phyloP scores from a whole-genome alignment of 345 rosid genomes.

The Gossypium mustelinum region DNA sequence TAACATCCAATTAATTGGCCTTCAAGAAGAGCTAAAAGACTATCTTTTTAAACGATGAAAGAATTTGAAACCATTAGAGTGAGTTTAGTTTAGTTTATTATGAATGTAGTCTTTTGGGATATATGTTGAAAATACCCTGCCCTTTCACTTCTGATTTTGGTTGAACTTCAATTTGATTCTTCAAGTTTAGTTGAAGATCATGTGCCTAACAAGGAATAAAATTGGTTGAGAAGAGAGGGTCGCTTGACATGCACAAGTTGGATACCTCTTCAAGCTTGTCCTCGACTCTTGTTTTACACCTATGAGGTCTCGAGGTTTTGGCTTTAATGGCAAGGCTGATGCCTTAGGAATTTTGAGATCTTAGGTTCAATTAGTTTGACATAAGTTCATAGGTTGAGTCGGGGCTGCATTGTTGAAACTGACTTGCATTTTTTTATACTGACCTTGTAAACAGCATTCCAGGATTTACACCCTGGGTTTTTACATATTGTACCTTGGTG shows the following conservation, averaged over 20 bases:
- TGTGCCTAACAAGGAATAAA: not conserved
- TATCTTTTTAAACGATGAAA: not conserved
- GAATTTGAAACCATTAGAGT: not conserved
- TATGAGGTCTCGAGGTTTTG: no score
- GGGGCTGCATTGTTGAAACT: not conserved
- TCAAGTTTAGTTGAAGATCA: not conserved
- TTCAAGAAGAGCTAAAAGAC: not conserved
- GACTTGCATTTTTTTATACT: not conserved
- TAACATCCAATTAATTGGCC: not conserved
- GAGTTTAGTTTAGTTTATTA: not conserved
- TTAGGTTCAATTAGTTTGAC: no score
- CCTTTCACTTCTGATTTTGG: not conserved
- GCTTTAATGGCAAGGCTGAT: no score
- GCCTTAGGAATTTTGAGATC: no score
- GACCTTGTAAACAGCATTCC: not conserved
- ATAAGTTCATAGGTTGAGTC: no score
- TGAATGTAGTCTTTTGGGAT: not conserved
- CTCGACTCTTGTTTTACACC: not conserved
- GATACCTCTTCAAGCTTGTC: not conserved
- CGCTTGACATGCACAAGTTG: not conserved
- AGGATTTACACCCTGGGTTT: not conserved
- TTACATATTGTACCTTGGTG: not conserved
- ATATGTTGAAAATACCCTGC: not conserved
- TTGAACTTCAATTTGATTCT: not conserved
- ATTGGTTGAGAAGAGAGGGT: not conserved